Conservation (phyloP, 495 filamentous ascomycete species). For the Neurospora sp. region DNA sequence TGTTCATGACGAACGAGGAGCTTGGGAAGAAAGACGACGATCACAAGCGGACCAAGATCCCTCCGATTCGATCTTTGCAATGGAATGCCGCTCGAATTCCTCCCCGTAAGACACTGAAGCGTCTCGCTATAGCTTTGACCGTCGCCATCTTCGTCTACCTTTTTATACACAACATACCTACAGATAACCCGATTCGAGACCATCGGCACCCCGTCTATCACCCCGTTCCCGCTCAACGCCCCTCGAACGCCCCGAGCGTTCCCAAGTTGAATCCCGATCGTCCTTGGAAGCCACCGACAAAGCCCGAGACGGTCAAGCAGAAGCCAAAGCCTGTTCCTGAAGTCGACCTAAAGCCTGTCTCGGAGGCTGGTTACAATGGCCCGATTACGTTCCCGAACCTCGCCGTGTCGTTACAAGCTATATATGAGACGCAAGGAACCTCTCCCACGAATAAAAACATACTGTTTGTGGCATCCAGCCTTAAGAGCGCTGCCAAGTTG, state of each 20-base stretch:
- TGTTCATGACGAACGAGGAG: conserved; percentile 35
- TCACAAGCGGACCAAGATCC: conserved; percentile 25
- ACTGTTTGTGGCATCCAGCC: conserved; percentile 46
- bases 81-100: conserved; percentile 27
- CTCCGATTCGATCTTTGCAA: conserved; percentile 10
- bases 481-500: conserved; percentile 44
- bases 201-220: conserved; percentile 20
- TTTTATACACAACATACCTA: conserved; percentile 35
- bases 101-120: conserved; percentile 29
- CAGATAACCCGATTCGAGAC: conserved; percentile 21
- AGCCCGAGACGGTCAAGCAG: not conserved
- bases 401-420: conserved; percentile 27
- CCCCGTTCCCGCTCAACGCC: conserved; percentile 12
- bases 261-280: conserved; percentile 11
- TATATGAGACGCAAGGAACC: conserved; percentile 26
- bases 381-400: conserved; percentile 29
- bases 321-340: not conserved
- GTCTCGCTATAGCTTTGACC: conserved; percentile 22
- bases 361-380: conserved; percentile 26
- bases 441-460: conserved; percentile 41
- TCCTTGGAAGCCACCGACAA: conserved; percentile 1
- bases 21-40: conserved; percentile 43
- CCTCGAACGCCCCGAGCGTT: conserved; percentile 10
- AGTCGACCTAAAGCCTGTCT: not conserved
- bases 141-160: conserved; percentile 27